phyloP scores from a whole-genome alignment of 805 yeast genomes.

The Candida pseudofarinosa region DNA sequence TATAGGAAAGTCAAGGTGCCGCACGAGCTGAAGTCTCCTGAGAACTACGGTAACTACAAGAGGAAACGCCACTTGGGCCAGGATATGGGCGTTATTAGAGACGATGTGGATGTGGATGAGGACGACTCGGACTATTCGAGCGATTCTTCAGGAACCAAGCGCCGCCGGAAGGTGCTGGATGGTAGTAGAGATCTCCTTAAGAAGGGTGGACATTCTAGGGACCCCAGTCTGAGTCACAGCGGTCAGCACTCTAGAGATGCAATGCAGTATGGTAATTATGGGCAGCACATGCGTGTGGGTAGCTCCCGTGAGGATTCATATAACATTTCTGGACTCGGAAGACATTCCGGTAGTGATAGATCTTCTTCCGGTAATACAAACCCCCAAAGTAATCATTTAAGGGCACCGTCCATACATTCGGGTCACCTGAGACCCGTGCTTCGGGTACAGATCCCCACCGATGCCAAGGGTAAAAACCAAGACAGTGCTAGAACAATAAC shows the following conservation, averaged over 20 bases:
- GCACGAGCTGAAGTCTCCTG: constrained; percentile 61
- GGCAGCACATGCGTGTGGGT: neutral
- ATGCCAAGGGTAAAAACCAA: constrained; percentile 28
- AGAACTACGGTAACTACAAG: constrained; percentile 60
- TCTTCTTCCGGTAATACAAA: neutral
- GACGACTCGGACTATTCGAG: constrained; percentile 34
- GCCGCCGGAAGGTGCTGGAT: constrained; percentile 17
- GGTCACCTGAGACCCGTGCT: constrained; percentile 48
- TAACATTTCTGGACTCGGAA: no score
- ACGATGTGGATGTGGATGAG: constrained; percentile 15
- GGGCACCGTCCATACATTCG: neutral
- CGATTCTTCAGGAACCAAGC: constrained; percentile 32
- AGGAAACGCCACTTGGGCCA: constrained; percentile 27
- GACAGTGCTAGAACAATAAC: constrained; percentile 45
- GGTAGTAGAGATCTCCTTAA: constrained; percentile 1
- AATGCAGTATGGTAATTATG: neutral
- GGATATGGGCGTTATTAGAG: constrained; percentile 10
- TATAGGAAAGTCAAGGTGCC: constrained; percentile 26
- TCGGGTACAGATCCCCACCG: constrained; percentile 62
- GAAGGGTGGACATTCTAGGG: neutral
- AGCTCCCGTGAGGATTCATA: neutral
- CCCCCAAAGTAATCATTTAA: neutral
- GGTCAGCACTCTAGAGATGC: neutral
- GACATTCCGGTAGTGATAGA: neutral
- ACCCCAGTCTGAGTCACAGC: neutral